A percentile compares a stretch with the other conserved stretches of the same genome.
phyloP scores from a whole-genome alignment of 2,329 filamentous ascomycete species.

The Neopestalotiopsis clavispora region DNA sequence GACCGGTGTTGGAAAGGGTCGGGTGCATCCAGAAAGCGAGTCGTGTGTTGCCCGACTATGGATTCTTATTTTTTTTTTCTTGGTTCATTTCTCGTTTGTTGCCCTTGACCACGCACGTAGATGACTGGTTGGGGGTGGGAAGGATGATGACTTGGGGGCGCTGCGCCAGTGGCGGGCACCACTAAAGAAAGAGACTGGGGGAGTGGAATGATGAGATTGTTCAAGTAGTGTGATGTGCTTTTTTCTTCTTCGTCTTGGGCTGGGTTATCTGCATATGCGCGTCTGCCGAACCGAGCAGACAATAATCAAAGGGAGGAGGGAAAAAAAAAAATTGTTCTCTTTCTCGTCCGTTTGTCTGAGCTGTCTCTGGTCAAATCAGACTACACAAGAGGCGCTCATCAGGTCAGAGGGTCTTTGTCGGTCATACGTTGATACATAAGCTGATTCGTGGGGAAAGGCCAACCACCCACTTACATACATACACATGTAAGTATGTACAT shows the following conservation, averaged over 20 bases:
- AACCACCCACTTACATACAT: constrained; percentile 10
- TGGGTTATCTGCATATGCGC: constrained; percentile 16
- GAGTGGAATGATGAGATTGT: background rate
- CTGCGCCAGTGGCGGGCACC: constrained; percentile 17
- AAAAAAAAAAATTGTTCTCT: background rate
- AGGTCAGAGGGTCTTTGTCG: background rate
- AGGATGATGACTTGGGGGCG: background rate
- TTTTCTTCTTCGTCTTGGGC: background rate
- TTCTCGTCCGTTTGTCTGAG: background rate
- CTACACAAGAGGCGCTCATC: background rate
- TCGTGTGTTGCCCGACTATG: constrained; percentile 12
- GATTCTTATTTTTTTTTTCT: constrained; percentile 3
- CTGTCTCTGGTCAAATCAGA: background rate
- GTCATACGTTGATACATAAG: constrained; percentile 2
- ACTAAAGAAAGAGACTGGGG: background rate
- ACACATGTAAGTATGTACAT: background rate
- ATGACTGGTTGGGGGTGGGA: background rate
- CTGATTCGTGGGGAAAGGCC: constrained; percentile 11
- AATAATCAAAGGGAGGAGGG: background rate
- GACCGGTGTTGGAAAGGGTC: constrained; percentile 7
- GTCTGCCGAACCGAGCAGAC: constrained; percentile 12
- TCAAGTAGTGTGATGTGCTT: background rate
- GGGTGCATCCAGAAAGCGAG: constrained; percentile 1
- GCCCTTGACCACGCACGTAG: background rate
- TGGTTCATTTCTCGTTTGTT: background rate